phyloP scores from a whole-genome alignment of 75 land plant species.

The Selaginella tamariscina region DNA sequence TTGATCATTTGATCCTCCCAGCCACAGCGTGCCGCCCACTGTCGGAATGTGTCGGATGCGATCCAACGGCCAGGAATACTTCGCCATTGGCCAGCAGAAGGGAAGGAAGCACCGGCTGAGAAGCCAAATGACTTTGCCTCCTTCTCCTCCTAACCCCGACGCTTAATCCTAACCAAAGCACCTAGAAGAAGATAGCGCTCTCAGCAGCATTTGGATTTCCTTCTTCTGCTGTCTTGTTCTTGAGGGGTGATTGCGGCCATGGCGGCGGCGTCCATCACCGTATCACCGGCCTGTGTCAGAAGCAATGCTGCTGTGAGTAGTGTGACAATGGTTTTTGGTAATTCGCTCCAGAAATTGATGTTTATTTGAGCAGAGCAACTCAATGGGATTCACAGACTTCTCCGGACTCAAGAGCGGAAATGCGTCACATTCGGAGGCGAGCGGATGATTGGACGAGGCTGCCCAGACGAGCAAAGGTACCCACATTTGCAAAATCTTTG shows the following conservation, averaged over 20 bases:
- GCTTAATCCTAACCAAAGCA: not conserved
- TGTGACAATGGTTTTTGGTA: too few species aligned
- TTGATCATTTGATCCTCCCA: too few species aligned
- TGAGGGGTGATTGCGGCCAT: not conserved
- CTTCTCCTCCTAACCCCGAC: too few species aligned
- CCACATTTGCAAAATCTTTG: not conserved
- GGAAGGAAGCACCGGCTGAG: not conserved
- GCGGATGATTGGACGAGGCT: slow-evolving; percentile 40
- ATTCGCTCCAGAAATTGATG: too few species aligned
- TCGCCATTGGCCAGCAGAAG: not conserved
- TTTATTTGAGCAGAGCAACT: not conserved
- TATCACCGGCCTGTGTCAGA: not conserved
- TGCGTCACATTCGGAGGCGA: slow-evolving; percentile 31
- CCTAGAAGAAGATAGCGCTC: not conserved
- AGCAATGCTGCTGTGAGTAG: not conserved
- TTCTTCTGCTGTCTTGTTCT: too few species aligned
- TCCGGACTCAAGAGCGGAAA: slow-evolving; percentile 41
- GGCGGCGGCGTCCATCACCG: slow-evolving; percentile 2
- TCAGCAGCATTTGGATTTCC: too few species aligned
- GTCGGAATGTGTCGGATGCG: not conserved
- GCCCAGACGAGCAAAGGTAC: slow-evolving; percentile 59
- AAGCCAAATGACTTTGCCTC: not conserved
- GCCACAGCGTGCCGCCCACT: too few species aligned
- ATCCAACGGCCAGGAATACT: not conserved
- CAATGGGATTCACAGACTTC: slow-evolving; percentile 40